A percentile compares a stretch with the other conserved stretches of the same genome.
Evolutionary conservation across 2,329 filamentous ascomycete genomes (phyloP).

Genomic region (Gnomoniopsis sp.): DNA sequence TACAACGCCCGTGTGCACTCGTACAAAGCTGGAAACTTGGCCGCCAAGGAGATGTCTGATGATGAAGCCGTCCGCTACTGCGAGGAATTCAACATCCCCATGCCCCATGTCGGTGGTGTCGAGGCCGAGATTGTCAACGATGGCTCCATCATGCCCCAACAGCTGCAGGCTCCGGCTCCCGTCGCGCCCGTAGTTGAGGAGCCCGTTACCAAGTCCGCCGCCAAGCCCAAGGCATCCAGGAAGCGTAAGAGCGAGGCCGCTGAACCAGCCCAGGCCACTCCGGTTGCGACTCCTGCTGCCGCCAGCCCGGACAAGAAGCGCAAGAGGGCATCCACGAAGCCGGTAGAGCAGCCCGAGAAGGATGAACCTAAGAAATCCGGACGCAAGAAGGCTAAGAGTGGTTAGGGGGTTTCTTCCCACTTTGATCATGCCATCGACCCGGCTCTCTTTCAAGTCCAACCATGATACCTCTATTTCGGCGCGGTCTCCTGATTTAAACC

Average conservation of each 20-base stretch:
- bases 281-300: slow-evolving; percentile 29
- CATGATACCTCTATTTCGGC: slow-evolving; percentile 27
- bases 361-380: slow-evolving; percentile 60
- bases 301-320: slow-evolving; percentile 63
- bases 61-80: slow-evolving; percentile 59
- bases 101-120: slow-evolving; percentile 46
- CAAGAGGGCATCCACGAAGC: slow-evolving; percentile 51
- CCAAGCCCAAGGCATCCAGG: slow-evolving; percentile 48
- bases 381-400: slow-evolving; percentile 54
- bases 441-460: slow-evolving; percentile 27
- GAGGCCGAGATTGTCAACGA: slow-evolving; percentile 44
- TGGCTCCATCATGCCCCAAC: slow-evolving; percentile 56
- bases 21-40: slow-evolving; percentile 57
- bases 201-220: slow-evolving; percentile 48
- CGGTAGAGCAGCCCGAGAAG: slow-evolving; percentile 44
- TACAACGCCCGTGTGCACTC: slow-evolving; percentile 65
- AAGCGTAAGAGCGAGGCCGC: slow-evolving; percentile 54
- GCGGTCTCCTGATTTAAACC: slow-evolving; percentile 10
- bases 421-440: slow-evolving; percentile 28
- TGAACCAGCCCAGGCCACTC: slow-evolving; percentile 35
- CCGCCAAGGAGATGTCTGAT: slow-evolving; percentile 59
- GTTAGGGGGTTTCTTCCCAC: slow-evolving; percentile 27
- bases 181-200: slow-evolving; percentile 37
- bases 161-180: slow-evolving; percentile 46
- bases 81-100: slow-evolving; percentile 53